Percentiles rank a stretch among this genome's conserved stretches.
These are phyloP conservation scores for Boletus rubescentipes DNA, from an alignment of 768 basidiomycete species.

Conservation along the genomic window DNA sequence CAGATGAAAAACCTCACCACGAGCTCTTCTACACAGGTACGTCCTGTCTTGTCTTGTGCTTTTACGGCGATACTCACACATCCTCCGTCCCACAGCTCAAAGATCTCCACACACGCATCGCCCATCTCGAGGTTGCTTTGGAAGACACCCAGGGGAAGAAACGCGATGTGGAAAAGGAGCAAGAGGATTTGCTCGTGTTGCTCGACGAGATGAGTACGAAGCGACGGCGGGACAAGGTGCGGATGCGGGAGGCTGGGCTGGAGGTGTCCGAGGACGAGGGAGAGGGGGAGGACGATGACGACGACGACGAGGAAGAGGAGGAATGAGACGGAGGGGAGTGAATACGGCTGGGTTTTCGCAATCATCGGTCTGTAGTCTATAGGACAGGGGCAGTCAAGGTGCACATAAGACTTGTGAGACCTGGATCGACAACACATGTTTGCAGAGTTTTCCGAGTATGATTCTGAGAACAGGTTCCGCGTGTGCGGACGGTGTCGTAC, in stretches of 20 bases:
- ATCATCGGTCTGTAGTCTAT: too few species aligned
- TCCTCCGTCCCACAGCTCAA: slow-evolving; percentile 35
- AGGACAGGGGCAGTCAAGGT: too few species aligned
- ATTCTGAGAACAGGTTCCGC: too few species aligned
- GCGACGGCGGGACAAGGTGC: slow-evolving; percentile 77
- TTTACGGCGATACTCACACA: neutral
- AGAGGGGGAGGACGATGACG: slow-evolving; percentile 63
- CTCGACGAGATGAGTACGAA: slow-evolving; percentile 91
- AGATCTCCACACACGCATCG: slow-evolving; percentile 47
- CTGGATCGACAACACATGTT: too few species aligned
- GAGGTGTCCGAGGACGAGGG: slow-evolving; percentile 94
- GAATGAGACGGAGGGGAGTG: too few species aligned
- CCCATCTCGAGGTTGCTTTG: slow-evolving; percentile 47
- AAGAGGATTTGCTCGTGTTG: slow-evolving; percentile 91
- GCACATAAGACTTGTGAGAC: too few species aligned
- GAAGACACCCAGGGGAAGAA: slow-evolving; percentile 58
- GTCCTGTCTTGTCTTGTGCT: neutral
- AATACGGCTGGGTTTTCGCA: too few species aligned
- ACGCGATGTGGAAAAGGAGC: slow-evolving; percentile 90
- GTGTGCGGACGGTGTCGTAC: too few species aligned
- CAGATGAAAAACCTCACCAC: slow-evolving; percentile 47
- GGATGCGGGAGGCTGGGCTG: slow-evolving; percentile 68
- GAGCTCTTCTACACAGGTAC: slow-evolving; percentile 41
- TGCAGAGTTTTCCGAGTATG: too few species aligned
- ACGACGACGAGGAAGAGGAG: slow-evolving; percentile 38